phyloP scores from a whole-genome alignment of 169 alveolate genomes.

The Plasmodium inui region DNA sequence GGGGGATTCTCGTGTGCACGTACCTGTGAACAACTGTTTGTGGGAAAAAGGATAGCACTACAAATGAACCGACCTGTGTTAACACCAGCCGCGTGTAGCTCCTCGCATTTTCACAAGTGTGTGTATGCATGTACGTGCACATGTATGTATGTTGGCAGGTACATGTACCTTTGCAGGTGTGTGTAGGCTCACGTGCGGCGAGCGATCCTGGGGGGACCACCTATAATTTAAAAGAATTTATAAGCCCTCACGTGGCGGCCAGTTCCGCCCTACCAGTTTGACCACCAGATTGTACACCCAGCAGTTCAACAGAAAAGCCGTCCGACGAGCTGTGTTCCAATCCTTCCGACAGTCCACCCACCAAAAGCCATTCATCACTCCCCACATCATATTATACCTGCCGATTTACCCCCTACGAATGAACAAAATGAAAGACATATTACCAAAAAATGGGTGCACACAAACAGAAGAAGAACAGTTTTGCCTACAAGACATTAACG shows the following conservation, averaged over 20 bases:
- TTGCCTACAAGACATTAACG: conserved; percentile 42
- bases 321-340: background rate
- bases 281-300: background rate
- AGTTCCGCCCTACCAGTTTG: background rate
- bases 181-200: background rate
- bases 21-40: background rate
- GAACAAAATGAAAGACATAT: conserved; percentile 29
- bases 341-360: background rate
- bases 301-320: background rate
- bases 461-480: conserved; percentile 1
- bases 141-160: background rate
- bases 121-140: background rate
- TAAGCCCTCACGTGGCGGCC: background rate
- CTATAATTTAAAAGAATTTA: background rate
- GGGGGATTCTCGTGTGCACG: background rate
- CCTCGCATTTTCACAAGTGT: background rate
- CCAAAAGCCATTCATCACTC: background rate
- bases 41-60: background rate
- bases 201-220: background rate
- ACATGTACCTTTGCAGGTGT: no score
- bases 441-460: conserved; percentile 1
- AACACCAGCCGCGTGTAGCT: background rate
- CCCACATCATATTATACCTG: background rate
- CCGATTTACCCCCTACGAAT: background rate
- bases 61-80: conserved; percentile 1